A percentile compares a stretch with the other conserved stretches of the same genome.
These are phyloP conservation scores for Cladobotryum protrusum DNA, from an alignment of 2,329 filamentous ascomycete genomes.

Conservation along the genomic window DNA sequence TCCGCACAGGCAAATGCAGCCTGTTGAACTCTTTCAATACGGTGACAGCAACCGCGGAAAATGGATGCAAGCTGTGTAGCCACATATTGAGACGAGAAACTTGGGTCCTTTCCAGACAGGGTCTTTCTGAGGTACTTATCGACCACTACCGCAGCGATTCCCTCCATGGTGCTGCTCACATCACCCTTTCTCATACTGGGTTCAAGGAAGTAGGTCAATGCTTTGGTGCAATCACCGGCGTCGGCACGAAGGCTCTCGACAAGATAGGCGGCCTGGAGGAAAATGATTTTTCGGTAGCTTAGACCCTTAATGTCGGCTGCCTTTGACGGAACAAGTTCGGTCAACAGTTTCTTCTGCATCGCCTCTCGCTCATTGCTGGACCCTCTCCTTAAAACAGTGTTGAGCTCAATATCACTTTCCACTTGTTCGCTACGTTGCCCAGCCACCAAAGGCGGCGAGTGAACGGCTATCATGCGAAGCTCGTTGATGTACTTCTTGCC, in stretches of 20 bases:
- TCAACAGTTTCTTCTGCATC: slow-evolving; percentile 74
- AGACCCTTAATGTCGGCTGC: slow-evolving; percentile 73
- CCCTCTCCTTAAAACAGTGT: slow-evolving; percentile 83
- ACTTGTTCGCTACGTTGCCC: slow-evolving; percentile 84
- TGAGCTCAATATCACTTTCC: slow-evolving; percentile 94
- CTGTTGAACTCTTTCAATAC: slow-evolving; percentile 84
- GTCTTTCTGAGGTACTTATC: slow-evolving; percentile 74
- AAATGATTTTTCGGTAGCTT: slow-evolving; percentile 86
- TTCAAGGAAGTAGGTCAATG: slow-evolving; percentile 90
- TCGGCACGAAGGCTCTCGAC: slow-evolving; percentile 84
- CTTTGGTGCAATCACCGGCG: slow-evolving; percentile 82
- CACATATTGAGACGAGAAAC: slow-evolving; percentile 87
- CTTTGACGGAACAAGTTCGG: slow-evolving; percentile 66
- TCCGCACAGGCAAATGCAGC: slow-evolving; percentile 79
- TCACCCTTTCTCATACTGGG: slow-evolving; percentile 67
- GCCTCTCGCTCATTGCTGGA: slow-evolving; percentile 72
- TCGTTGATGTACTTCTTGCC: slow-evolving; percentile 69
- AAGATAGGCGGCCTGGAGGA: slow-evolving; percentile 82
- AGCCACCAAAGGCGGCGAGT: slow-evolving; percentile 80
- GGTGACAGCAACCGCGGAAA: slow-evolving; percentile 86
- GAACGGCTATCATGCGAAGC: slow-evolving; percentile 74
- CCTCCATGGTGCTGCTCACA: slow-evolving; percentile 59
- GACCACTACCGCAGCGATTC: slow-evolving; percentile 61
- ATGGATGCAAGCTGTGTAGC: slow-evolving; percentile 80
- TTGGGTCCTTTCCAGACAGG: slow-evolving; percentile 61